These are phyloP conservation scores for Fomitopsis palustris DNA, from an alignment of 1,284 basidiomycete genomes.

Conservation along the genomic window DNA sequence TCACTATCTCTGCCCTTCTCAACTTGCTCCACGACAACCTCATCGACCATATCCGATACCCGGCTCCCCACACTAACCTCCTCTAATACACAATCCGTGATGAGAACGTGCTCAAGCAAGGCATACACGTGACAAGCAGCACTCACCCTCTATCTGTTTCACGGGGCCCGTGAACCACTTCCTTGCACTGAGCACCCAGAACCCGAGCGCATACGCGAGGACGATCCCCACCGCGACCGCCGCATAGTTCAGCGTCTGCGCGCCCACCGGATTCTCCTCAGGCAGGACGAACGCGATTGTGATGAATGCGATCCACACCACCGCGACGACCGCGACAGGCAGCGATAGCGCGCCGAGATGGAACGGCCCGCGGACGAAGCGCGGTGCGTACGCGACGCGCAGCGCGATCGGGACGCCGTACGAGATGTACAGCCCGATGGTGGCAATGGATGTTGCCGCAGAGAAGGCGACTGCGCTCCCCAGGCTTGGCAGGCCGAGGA, in stretches of 20 bases:
- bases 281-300: slow-evolving; percentile 67
- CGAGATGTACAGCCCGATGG: slow-evolving; percentile 73
- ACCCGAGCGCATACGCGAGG: slow-evolving; percentile 52
- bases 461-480: slow-evolving; percentile 70
- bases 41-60: neutral
- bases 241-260: slow-evolving; percentile 70
- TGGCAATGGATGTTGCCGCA: slow-evolving; percentile 74
- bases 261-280: slow-evolving; percentile 62
- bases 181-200: slow-evolving; percentile 66
- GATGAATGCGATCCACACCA: slow-evolving; percentile 61
- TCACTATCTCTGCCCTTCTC: too few species aligned
- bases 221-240: slow-evolving; percentile 74
- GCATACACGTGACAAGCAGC: neutral
- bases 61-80: neutral
- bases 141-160: slow-evolving; percentile 54
- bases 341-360: slow-evolving; percentile 61
- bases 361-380: slow-evolving; percentile 70
- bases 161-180: slow-evolving; percentile 70
- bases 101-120: neutral
- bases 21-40: neutral
- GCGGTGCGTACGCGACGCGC: slow-evolving; percentile 53
- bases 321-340: slow-evolving; percentile 49
- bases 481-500: slow-evolving; percentile 67
- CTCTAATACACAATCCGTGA: neutral
- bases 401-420: slow-evolving; percentile 70